These are phyloP conservation scores for Clarireedia monteithiana DNA, from an alignment of 2,329 filamentous ascomycete species.

Conservation along the genomic window DNA sequence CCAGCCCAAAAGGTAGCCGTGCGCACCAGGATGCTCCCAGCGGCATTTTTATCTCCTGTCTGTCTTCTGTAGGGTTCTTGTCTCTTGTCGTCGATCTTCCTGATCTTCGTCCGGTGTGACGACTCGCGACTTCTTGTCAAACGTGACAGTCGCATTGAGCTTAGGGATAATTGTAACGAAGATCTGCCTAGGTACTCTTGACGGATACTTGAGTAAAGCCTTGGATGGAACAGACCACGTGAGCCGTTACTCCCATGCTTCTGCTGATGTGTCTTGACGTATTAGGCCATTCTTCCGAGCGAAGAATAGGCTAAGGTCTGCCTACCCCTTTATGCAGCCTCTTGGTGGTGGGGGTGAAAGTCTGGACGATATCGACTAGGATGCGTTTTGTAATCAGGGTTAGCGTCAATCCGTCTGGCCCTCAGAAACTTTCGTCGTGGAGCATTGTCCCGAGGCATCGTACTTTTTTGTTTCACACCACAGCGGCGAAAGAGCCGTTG, in stretches of 20 bases:
- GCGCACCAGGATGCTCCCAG: not conserved
- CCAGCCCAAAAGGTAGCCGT: not conserved
- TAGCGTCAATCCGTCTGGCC: not conserved
- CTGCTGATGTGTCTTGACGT: slow-evolving; percentile 2
- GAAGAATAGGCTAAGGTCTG: slow-evolving; percentile 1
- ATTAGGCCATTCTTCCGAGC: slow-evolving; percentile 1
- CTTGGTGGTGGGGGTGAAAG: not conserved
- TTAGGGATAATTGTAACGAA: not conserved
- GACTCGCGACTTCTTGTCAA: not conserved
- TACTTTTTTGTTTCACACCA: slow-evolving; percentile 3
- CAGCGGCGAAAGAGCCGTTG: not conserved
- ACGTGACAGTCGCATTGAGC: not conserved
- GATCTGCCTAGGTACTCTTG: not conserved
- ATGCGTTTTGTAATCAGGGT: not conserved
- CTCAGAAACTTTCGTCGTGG: slow-evolving; percentile 1
- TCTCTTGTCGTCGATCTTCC: not conserved
- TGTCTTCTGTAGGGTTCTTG: not conserved
- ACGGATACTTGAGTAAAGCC: not conserved
- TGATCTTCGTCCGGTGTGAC: not conserved
- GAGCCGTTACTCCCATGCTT: not conserved
- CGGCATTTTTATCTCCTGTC: not conserved
- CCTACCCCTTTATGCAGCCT: slow-evolving; percentile 8
- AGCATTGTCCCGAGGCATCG: not conserved
- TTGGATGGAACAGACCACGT: slow-evolving; percentile 1
- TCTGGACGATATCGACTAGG: not conserved